A percentile compares a stretch with the other conserved stretches of the same genome.
phyloP scores from a whole-genome alignment of 768 basidiomycete species.

The Russula ochroleuca region DNA sequence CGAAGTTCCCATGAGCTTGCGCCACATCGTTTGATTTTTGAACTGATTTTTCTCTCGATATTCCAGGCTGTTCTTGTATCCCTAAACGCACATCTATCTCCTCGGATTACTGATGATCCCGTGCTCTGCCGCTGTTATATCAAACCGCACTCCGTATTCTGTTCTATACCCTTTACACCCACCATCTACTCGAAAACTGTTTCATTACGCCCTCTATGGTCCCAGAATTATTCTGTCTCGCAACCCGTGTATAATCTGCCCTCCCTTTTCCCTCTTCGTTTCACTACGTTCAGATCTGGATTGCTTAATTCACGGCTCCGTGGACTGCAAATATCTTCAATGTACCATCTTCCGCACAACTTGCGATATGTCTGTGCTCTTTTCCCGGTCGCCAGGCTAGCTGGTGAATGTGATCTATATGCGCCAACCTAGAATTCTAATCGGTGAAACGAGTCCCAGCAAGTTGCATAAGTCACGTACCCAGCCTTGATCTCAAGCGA shows the following conservation, averaged over 20 bases:
- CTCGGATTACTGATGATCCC: constrained; percentile 23
- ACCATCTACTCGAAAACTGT: constrained; percentile 54
- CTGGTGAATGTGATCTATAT: constrained; percentile 74
- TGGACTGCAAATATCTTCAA: constrained; percentile 53
- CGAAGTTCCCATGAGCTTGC: constrained; percentile 87
- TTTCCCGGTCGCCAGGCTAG: constrained; percentile 69
- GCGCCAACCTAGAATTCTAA: constrained; percentile 51
- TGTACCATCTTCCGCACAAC: constrained; percentile 91
- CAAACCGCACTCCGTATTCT: constrained; percentile 45
- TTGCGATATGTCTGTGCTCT: constrained; percentile 56
- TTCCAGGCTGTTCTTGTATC: constrained; percentile 69
- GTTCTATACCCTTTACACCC: constrained; percentile 67
- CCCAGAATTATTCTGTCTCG: constrained; percentile 44
- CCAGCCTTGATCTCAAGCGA: constrained; percentile 44
- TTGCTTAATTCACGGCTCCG: constrained; percentile 26
- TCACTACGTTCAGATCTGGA: constrained; percentile 29
- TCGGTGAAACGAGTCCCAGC: background rate
- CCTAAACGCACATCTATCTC: constrained; percentile 53
- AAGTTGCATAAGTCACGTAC: constrained; percentile 40
- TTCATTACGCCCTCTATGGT: constrained; percentile 48
- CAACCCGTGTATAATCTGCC: constrained; percentile 58
- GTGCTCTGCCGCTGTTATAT: constrained; percentile 45
- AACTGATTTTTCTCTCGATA: constrained; percentile 34
- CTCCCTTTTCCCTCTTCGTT: constrained; percentile 35
- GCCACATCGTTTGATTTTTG: constrained; percentile 73